Percentiles rank a stretch among this genome's conserved stretches.
These are phyloP conservation scores for Paecilomyces dactylethromorphus DNA, from an alignment of 2,329 filamentous ascomycete species.

Conservation along the genomic window DNA sequence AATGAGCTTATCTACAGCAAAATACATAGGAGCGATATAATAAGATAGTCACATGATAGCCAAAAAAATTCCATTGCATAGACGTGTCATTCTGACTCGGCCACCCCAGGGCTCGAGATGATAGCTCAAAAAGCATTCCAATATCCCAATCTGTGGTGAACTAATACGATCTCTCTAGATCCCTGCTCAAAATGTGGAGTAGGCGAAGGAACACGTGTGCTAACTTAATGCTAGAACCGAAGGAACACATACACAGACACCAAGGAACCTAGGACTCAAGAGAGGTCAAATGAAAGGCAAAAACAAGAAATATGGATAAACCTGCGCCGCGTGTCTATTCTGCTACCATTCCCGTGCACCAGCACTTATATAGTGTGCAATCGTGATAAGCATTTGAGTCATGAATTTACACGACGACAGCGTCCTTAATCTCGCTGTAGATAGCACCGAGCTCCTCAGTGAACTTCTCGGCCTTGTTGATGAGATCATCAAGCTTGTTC, in stretches of 20 bases:
- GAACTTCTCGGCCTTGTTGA: constrained; percentile 43
- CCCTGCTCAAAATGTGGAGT: neutral
- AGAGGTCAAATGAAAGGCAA: constrained; percentile 10
- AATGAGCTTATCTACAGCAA: neutral
- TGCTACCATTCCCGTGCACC: constrained; percentile 17
- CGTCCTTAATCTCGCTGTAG: constrained; percentile 38
- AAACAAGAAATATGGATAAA: constrained; percentile 11
- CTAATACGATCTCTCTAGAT: neutral
- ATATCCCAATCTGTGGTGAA: neutral
- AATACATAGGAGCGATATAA: neutral
- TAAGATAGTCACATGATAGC: neutral
- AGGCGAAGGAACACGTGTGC: neutral
- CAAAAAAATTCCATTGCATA: neutral
- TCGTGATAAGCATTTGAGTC: constrained; percentile 1
- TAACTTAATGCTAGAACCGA: constrained; percentile 4
- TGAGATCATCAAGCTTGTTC: constrained; percentile 34
- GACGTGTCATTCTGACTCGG: neutral
- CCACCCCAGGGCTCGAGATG: neutral
- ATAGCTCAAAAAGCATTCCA: neutral
- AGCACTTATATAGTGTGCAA: constrained; percentile 2
- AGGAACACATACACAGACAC: constrained; percentile 13
- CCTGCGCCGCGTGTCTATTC: constrained; percentile 20
- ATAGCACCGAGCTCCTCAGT: constrained; percentile 41
- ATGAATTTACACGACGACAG: constrained; percentile 32
- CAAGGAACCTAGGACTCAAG: constrained; percentile 12